Evolutionary conservation across 1,284 basidiomycete genomes (phyloP).

Genomic region (Moesziomyces antarcticus): DNA sequence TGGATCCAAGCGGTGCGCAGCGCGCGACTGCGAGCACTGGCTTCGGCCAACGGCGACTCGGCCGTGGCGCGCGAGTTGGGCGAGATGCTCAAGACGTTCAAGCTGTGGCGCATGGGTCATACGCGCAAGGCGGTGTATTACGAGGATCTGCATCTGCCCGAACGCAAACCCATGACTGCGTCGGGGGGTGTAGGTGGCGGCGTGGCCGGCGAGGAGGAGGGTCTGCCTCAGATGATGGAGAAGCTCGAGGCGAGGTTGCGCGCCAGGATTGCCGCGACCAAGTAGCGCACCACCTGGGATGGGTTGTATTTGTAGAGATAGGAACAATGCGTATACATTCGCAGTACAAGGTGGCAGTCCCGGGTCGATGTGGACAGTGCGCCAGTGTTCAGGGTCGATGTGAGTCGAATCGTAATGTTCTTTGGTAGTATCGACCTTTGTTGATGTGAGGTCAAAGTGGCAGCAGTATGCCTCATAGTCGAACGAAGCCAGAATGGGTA

Average conservation of each 20-base stretch:
- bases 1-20: conserved; percentile 41
- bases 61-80: conserved; percentile 26
- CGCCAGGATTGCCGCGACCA: conserved; percentile 37
- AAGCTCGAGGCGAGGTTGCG: conserved; percentile 45
- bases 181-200: conserved; percentile 44
- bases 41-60: conserved; percentile 14
- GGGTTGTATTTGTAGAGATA: no score
- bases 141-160: conserved; percentile 38
- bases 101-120: conserved; percentile 48
- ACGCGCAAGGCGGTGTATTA: conserved; percentile 50
- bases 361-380: no score
- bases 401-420: no score
- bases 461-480: no score
- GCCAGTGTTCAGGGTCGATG: no score
- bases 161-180: conserved; percentile 49
- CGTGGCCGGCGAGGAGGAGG: conserved; percentile 23
- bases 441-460: no score
- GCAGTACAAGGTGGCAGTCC: no score
- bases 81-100: conserved; percentile 47
- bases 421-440: no score
- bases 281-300: conserved; percentile 5
- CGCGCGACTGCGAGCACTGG: conserved; percentile 21
- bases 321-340: no score
- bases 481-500: no score
- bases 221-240: conserved; percentile 44